Percentiles rank a stretch among this genome's conserved stretches.
phyloP scores from a whole-genome alignment of 2,329 filamentous ascomycete genomes.

The Aspergillus pseudoviridinutans region DNA sequence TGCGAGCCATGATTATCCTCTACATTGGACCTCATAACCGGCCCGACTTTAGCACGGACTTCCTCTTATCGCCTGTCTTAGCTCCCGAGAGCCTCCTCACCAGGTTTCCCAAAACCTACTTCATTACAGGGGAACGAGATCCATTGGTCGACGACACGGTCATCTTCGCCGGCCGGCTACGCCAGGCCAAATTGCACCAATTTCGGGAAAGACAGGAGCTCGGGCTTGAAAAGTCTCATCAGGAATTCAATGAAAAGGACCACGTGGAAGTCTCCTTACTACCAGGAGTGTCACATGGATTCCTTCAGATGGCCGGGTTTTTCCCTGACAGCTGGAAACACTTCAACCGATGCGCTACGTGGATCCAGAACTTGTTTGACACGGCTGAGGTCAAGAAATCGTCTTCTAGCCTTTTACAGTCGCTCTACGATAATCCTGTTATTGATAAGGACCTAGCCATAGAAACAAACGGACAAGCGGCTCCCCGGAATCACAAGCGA shows the following conservation, averaged over 20 bases:
- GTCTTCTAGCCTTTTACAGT: slow-evolving; percentile 14
- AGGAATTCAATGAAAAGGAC: slow-evolving; percentile 66
- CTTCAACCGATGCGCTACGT: slow-evolving; percentile 71
- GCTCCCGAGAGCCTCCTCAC: slow-evolving; percentile 80
- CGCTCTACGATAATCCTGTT: slow-evolving; percentile 1
- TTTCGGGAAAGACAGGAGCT: slow-evolving; percentile 54
- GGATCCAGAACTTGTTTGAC: slow-evolving; percentile 75
- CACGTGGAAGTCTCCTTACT: slow-evolving; percentile 79
- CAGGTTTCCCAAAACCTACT: slow-evolving; percentile 89
- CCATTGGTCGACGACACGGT: slow-evolving; percentile 95
- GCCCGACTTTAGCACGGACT: slow-evolving; percentile 89
- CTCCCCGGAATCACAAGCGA: slow-evolving; percentile 44
- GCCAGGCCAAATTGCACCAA: slow-evolving; percentile 66
- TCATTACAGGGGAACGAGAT: slow-evolving; percentile 91
- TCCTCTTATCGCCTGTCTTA: slow-evolving; percentile 81
- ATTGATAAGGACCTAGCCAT: slow-evolving; percentile 5
- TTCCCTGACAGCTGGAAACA: slow-evolving; percentile 90
- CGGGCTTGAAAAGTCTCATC: slow-evolving; percentile 51
- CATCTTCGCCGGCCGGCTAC: slow-evolving; percentile 86
- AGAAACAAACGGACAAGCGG: slow-evolving; percentile 5
- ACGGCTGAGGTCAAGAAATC: slow-evolving; percentile 18
- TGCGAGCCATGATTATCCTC: slow-evolving; percentile 97
- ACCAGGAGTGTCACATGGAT: slow-evolving; percentile 87
- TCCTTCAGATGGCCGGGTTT: slow-evolving; percentile 82
- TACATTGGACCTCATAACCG: slow-evolving; percentile 93